Evolutionary conservation across 371 early-diverging fungal genomes (phyloP), one percentile per base, ranked within the genome.

Genomic region (Rhizopus stolonifer): DNA sequence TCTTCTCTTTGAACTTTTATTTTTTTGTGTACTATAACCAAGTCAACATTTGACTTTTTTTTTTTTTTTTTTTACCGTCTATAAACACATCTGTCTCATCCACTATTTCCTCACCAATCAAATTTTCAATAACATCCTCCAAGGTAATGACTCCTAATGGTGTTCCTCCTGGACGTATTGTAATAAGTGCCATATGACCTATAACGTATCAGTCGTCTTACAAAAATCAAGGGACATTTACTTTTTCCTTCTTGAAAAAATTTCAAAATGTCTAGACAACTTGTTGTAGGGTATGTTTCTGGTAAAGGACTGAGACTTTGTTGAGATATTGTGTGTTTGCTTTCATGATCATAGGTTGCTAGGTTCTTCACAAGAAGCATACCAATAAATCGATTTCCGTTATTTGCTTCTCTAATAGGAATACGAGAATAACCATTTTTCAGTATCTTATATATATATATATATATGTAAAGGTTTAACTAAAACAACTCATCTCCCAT

Each of bases 111-210:
- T 88, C 87, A 17, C 91, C 91, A 68, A 98, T 88, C 40, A 97
- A 71, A 70, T 95, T 94, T 71, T 98, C 97, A 57, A 98, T 92
- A 7, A 98, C 93, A 67, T 98, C 98, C 60, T 98, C 98, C 29
- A 97, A 74, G 0, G 98, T 97, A 29, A 98, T 88, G 8, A 97
- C 91, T 11, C 98, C 98, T 9, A 97, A 66, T 2, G 84, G 69
- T 6, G 61, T 69, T 8, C 67, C 64, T 49, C 67, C 53, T 29
- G 78, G 70, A 46, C 80, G 70, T 10, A 79, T 78, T 0, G 86
- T 81, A 9, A 90, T 87, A 15, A 88, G 68, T 1, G 87, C 86
- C 81, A 86, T 83, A 54, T 87, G 87, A 67, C 74, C 74, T 74
- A 52, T 5, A 10, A 38, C n/a, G 11, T 2, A 14, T 46, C 10